Base-by-base conservation (phyloP, 306 rosid species). In the Acmispon strigosus region DNA sequence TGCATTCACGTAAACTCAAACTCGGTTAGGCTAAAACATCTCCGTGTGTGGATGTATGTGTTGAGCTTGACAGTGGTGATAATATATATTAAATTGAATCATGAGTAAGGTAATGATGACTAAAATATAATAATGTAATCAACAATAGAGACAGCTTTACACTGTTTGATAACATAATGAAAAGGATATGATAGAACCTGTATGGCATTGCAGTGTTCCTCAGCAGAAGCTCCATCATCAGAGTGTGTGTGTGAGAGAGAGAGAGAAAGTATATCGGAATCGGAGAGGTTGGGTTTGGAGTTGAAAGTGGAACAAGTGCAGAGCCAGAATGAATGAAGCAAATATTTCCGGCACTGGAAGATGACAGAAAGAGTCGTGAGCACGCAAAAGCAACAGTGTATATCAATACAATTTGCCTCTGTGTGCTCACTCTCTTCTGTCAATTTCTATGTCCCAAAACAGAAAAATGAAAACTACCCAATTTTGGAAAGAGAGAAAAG, bases 341-440 rank as follows among this genome's bases (percentile, higher is more conserved):
- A 4, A 27, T 2, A 37, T 39, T 63, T 60, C 85, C 58, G 67
- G 82, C 75, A 49, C 59, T 57, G 89, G 87, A 82, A 88, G 32
- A 60, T 86, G 98, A 92, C 98, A 87, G 96, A 67, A 60, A 84
- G 96, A 86, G 91, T 49, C 83, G 80, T 84, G 89, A 90, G 98
- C 98, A 92, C 98, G 55, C 98, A 92, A 88, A 87, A 82, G 86
- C 80, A 88, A 62, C 39, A 73, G 74, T 81, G 85, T 84, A 85
- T 6, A 37, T 8, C 66, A 81, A 86, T 90, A 90, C 67, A 36
- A 72, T 79, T 61, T 72, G 73, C 90, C 83, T 81, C 96, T 88
- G 84, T 88, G 96, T 92, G 98, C 98, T 92, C 98, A 86, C 98
- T 92, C 98, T 92, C 98, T 92, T 92, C 98, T 92, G 98, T 92